Evolutionary conservation across 495 filamentous ascomycete species (phyloP).

Genomic region (Terfezia boudieri): DNA sequence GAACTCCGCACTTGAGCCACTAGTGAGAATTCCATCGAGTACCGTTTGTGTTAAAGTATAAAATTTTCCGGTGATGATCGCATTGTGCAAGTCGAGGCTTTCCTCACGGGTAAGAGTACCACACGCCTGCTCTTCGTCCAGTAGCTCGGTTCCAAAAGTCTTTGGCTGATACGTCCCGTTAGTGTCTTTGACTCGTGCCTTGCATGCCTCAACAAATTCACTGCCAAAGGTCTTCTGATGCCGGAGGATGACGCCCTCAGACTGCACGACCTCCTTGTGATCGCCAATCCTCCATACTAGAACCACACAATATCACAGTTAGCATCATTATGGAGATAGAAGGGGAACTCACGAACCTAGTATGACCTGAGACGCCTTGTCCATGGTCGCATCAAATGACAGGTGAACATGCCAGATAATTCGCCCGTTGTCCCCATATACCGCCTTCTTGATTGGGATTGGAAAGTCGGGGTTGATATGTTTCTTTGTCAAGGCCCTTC

Average conservation of each 20-base stretch:
- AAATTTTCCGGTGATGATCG: conserved; percentile 19
- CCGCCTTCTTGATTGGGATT: neutral
- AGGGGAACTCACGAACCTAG: neutral
- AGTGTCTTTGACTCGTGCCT: neutral
- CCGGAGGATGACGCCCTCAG: neutral
- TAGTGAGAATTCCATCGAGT: conserved; percentile 9
- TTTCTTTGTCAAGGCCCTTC: neutral
- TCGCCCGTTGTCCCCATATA: neutral
- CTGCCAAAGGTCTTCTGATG: neutral
- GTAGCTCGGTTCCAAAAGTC: neutral
- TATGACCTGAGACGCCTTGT: neutral
- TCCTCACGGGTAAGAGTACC: neutral
- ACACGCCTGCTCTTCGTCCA: neutral
- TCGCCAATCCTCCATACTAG: neutral
- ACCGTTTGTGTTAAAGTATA: conserved; percentile 22
- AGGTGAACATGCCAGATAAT: neutral
- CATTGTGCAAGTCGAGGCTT: neutral
- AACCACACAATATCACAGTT: neutral
- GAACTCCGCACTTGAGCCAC: conserved; percentile 15
- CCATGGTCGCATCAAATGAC: neutral
- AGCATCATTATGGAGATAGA: neutral
- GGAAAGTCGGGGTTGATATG: neutral
- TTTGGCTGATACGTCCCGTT: neutral
- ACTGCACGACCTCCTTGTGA: neutral
- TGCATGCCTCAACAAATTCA: neutral